A percentile compares a stretch with the other conserved stretches of the same genome.
Evolutionary conservation across 1,284 basidiomycete genomes (phyloP).

Genomic region (Inonotus obliquus): DNA sequence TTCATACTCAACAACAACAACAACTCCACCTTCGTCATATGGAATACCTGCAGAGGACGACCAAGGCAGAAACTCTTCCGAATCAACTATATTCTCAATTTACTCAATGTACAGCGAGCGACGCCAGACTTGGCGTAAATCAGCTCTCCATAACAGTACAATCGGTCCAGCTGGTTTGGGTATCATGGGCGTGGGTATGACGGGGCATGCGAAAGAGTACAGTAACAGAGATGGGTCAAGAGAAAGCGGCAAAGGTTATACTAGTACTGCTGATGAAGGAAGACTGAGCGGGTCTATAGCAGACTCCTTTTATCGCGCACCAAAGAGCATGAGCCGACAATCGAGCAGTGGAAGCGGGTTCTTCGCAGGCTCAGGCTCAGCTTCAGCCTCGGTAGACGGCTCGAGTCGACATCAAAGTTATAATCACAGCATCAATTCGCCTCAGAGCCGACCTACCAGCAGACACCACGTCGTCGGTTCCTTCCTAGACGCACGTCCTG

Average conservation of each 20-base stretch:
- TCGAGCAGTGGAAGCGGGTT: conserved; percentile 16
- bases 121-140: conserved; percentile 16
- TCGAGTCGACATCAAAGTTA: conserved; percentile 12
- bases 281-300: conserved; percentile 6
- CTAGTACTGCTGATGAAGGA: conserved; percentile 6
- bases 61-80: conserved; percentile 40
- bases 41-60: conserved; percentile 19
- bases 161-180: neutral
- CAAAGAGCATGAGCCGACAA: conserved; percentile 8
- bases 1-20: conserved; percentile 25
- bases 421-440: neutral
- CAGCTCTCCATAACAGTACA: conserved; percentile 14
- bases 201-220: neutral
- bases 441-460: conserved; percentile 7
- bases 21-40: conserved; percentile 20
- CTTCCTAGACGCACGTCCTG: conserved; percentile 1
- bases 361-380: conserved; percentile 14
- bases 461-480: conserved; percentile 2
- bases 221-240: neutral
- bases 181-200: neutral
- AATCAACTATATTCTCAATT: conserved; percentile 70
- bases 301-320: conserved; percentile 15
- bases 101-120: conserved; percentile 72
- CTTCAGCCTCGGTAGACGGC: conserved; percentile 11
- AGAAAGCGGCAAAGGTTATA: neutral